Percentiles rank a stretch among this genome's conserved stretches.
Conservation (phyloP, 257 asterid genomes). For the Rubia yunnanensis region DNA sequence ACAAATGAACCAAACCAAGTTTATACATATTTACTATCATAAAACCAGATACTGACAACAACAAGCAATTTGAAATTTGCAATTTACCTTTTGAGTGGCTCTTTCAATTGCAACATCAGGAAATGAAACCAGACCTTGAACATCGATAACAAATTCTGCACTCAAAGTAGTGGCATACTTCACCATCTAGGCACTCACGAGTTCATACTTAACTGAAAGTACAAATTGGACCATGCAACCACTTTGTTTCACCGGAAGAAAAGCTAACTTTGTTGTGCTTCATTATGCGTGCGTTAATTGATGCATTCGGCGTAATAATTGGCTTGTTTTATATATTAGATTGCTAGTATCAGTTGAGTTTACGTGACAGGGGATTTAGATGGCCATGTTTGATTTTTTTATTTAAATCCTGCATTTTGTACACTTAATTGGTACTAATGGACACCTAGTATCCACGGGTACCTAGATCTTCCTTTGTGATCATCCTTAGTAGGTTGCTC, state of each 20-base stretch:
- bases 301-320: too few relatives aligned
- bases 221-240: constrained; percentile 82
- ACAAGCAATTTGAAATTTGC: too few relatives aligned
- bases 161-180: constrained; percentile 56
- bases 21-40: not conserved
- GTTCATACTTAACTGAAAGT: constrained; percentile 41
- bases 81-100: constrained; percentile 71
- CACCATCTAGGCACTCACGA: constrained; percentile 76
- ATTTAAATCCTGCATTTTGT: too few relatives aligned
- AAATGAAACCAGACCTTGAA: constrained; percentile 62
- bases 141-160: constrained; percentile 58
- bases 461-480: too few relatives aligned
- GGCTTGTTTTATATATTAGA: too few relatives aligned
- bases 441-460: too few relatives aligned
- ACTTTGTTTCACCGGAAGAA: constrained; percentile 57
- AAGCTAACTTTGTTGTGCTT: constrained; percentile 77
- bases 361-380: too few relatives aligned
- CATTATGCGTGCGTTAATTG: too few relatives aligned
- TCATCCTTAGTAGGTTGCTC: too few relatives aligned
- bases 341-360: too few relatives aligned
- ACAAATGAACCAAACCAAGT: not conserved
- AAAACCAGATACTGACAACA: not conserved
- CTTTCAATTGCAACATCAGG: constrained; percentile 56
- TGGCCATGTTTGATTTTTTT: too few relatives aligned
- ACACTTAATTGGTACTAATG: too few relatives aligned